phyloP scores from a whole-genome alignment of 768 basidiomycete genomes.

The Rhizopogon rudus region DNA sequence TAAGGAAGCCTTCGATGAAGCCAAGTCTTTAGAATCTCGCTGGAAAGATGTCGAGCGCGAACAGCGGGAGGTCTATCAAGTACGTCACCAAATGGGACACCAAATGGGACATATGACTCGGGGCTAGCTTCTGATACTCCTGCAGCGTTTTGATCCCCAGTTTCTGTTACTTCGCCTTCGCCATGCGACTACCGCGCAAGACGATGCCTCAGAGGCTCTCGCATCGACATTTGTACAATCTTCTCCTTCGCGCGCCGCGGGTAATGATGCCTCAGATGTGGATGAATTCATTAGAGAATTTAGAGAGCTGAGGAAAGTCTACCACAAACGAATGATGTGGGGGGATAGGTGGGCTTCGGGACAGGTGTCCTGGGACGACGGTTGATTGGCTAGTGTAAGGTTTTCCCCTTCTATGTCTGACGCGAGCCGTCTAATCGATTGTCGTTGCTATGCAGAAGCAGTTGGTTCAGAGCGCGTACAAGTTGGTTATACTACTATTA shows the following conservation, averaged over 20 bases:
- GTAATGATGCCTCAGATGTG: slow-evolving; percentile 42
- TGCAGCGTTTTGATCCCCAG: slow-evolving; percentile 76
- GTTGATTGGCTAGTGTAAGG: not conserved
- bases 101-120: not conserved
- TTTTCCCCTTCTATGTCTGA: not conserved
- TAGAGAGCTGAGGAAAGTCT: slow-evolving; percentile 81
- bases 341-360: slow-evolving; percentile 81
- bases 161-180: slow-evolving; percentile 85
- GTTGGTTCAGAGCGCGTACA: not conserved
- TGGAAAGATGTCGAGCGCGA: slow-evolving; percentile 89
- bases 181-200: slow-evolving; percentile 87
- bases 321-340: slow-evolving; percentile 92
- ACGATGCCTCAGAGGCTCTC: slow-evolving; percentile 81
- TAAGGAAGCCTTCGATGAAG: slow-evolving; percentile 83
- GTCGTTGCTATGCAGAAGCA: not conserved
- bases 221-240: slow-evolving; percentile 81
- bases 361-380: slow-evolving; percentile 83
- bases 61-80: slow-evolving; percentile 87
- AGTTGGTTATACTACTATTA: not conserved
- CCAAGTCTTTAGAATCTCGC: slow-evolving; percentile 70
- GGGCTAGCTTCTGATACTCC: slow-evolving; percentile 6
- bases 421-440: not conserved
- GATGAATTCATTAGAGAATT: slow-evolving; percentile 89
- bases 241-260: slow-evolving; percentile 27
- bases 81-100: slow-evolving; percentile 23